phyloP scores from a whole-genome alignment of 495 filamentous ascomycete genomes.

The Talaromyces wortmannii region DNA sequence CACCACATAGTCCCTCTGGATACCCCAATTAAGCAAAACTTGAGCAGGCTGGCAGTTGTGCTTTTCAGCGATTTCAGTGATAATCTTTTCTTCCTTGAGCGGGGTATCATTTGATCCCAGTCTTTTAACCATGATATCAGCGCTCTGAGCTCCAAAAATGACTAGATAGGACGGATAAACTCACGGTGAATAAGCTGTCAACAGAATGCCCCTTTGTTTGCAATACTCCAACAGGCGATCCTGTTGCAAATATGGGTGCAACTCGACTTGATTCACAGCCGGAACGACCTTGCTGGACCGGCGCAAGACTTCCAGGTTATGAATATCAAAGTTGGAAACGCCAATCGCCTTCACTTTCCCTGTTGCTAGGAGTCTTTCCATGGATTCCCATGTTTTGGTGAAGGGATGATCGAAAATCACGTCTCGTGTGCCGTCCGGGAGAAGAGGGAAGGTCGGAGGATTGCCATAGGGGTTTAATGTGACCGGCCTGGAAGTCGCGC shows the following conservation, averaged over 20 bases:
- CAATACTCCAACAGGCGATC: constrained; percentile 38
- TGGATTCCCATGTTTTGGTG: constrained; percentile 30
- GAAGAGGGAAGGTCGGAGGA: not conserved
- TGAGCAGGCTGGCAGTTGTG: constrained; percentile 28
- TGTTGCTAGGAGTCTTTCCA: constrained; percentile 49
- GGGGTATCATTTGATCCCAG: not conserved
- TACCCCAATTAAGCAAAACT: constrained; percentile 39
- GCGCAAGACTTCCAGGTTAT: constrained; percentile 33
- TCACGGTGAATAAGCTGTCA: constrained; percentile 55
- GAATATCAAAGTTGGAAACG: constrained; percentile 48
- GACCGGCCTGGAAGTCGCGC: not conserved
- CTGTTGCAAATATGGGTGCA: constrained; percentile 57
- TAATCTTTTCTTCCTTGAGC: not conserved
- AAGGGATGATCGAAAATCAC: not conserved
- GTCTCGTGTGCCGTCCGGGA: not conserved
- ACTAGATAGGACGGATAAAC: constrained; percentile 32
- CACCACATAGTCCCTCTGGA: constrained; percentile 41
- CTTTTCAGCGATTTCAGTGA: constrained; percentile 25
- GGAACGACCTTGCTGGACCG: constrained; percentile 33
- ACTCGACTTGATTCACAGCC: constrained; percentile 54
- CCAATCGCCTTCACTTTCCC: constrained; percentile 54
- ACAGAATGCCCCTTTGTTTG: constrained; percentile 41
- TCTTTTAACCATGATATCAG: not conserved
- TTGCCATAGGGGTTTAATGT: not conserved
- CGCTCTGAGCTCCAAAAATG: not conserved